These are phyloP conservation scores for Mycosarcoma mackinlayi DNA, from an alignment of 1,284 basidiomycete genomes.

Conservation along the genomic window DNA sequence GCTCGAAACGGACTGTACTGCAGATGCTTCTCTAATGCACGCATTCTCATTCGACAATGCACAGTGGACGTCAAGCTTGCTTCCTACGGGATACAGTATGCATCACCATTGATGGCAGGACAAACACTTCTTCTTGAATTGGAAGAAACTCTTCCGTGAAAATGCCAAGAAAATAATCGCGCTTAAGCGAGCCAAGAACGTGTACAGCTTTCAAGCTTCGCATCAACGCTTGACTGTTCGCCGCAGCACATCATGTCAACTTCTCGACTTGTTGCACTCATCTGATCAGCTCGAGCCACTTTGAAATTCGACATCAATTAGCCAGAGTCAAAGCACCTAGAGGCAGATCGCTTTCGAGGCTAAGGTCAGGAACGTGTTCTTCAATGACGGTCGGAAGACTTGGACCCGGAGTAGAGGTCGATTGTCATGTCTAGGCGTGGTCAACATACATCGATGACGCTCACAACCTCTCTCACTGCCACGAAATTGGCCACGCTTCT, in stretches of 20 bases:
- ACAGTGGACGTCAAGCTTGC: too few relatives aligned
- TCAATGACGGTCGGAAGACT: conserved; percentile 9
- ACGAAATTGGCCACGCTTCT: too few relatives aligned
- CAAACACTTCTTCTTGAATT: background rate
- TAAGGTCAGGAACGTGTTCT: conserved; percentile 24
- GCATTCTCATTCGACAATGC: conserved; percentile 7
- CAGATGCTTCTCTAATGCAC: conserved; percentile 3
- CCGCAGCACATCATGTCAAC: background rate
- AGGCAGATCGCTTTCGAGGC: too few relatives aligned
- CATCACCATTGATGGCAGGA: background rate
- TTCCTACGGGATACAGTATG: background rate
- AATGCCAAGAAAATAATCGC: conserved; percentile 14
- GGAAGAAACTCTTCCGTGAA: background rate
- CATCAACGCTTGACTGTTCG: background rate
- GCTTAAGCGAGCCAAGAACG: conserved; percentile 37
- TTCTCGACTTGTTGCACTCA: background rate
- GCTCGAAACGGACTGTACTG: too few relatives aligned
- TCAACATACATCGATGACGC: conserved; percentile 5
- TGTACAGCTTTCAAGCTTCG: conserved; percentile 27
- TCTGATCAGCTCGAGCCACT: background rate
- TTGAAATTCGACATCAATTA: too few relatives aligned
- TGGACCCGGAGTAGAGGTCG: conserved; percentile 5
- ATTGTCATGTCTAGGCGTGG: too few relatives aligned
- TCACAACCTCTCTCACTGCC: too few relatives aligned
- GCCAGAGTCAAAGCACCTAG: background rate